Evolutionary conservation across 331 rosid species (phyloP), one percentile per base, ranked within the genome.

Genomic region (Dryas integrifolia): DNA sequence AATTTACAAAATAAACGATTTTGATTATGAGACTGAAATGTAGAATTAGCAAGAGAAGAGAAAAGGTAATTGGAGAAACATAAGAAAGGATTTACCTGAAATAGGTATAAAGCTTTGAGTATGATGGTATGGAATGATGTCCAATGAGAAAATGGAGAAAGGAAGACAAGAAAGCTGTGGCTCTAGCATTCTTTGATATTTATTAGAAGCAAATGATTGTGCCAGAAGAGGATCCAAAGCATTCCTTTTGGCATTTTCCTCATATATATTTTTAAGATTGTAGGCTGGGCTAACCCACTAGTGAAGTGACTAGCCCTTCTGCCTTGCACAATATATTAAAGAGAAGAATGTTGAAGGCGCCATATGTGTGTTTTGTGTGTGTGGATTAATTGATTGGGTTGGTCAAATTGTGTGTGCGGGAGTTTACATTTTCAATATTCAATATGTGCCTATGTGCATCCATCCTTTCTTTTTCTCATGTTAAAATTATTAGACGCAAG

Each of bases 161-260:
- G 48, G 13, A 7, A 40, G 40, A 35, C 13, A 15, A 15, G 26
- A 41, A 40, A 62, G 35, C 13, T 30, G 13, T 35, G 12, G 65
- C 65, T 59, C 9, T 5, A 56, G 18, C 60, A 56, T 56, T 58
- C 44, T 58, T 0, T 40, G 14, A 8, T 35, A 26, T 47, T 24
- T 56, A 49, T 5, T 5, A 49, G 35, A 35, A 5, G 58, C 49
- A 9, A 16, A 67, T 67, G 72, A 67, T 67, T 30, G 6, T 50
- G 43, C 59, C 44, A 9, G 38, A 52, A 69, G 62, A 52, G 73
- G 47, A 69, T 51, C 73, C 73, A 52, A 50, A 16, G 73, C 11
- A 5, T 35, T 62, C 65, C 65, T 60, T 60, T 60, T 5, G 63
- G 63, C 65, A 6, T n/a, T 14, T 15, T 35, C 44, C 3, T 60